Evolutionary conservation across 257 asterid genomes (phyloP), one percentile per base, ranked within the genome.

Genomic region (Nicotiana obtusifolia): DNA sequence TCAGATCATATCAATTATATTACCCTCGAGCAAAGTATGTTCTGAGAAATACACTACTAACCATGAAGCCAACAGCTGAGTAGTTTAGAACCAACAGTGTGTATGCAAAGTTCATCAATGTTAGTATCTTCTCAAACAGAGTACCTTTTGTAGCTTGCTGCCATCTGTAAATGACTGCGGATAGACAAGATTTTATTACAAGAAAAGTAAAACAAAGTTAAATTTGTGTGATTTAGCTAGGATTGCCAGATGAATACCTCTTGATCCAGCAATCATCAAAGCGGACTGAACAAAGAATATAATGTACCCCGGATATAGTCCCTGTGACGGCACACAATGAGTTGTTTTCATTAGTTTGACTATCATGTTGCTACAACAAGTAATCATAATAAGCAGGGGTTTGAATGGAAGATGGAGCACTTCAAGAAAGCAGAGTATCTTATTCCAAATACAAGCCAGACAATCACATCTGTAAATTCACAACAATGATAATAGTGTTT

Each of bases 251-350:
- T 62, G 20, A 20, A 7, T 87, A 93, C 98, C 99, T 93, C 92
- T 93, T 75, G 98, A 95, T 78, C 99, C 99, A 83, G 95, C 93
- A 87, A 95, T 95, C 92, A 95, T 86, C 68, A 84, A 68, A 84
- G 99, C 97, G 4, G 97, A 91, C 76, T 93, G 99, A 66, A 90
- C 91, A 69, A 95, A 95, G 97, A 95, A 95, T 81, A 92, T 89
- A 81, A 95, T 87, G 88, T 95, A 95, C 10, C 99, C 98, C 7
- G 98, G 99, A 86, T 95, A 95, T 57, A 93, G 83, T 83, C 98
- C 99, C 98, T 95, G 91, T 73, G 59, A 77, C 69, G 82, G 19
- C 33, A 83, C 24, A 64, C 24, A 8, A 49, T 24, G 61, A 41
- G 9, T 73, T 47, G 84, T 59, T 33, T 16, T 83, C 76, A 54